Evolutionary conservation across 305 asterid species (phyloP).

Genomic region (Fraxinus floribunda): DNA sequence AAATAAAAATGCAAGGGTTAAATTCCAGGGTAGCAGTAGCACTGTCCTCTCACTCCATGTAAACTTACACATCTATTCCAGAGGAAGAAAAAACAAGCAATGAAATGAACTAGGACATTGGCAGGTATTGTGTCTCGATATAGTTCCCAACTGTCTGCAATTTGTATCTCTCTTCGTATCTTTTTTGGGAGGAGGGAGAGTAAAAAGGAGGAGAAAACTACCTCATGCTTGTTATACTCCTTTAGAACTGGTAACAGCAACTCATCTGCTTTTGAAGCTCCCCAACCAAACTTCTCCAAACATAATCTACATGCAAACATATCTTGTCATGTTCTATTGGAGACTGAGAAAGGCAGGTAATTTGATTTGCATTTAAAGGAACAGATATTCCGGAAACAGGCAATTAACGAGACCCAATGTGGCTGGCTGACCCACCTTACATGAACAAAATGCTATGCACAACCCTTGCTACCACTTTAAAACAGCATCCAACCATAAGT

Average conservation of each 20-base stretch:
- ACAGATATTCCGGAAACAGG: neutral
- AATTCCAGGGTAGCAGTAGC: neutral
- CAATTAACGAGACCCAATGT: neutral
- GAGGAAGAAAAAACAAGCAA: neutral
- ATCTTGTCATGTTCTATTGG: slow-evolving; percentile 14
- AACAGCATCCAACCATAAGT: neutral
- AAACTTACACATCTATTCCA: neutral
- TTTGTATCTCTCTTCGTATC: neutral
- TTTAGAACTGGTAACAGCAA: slow-evolving; percentile 79
- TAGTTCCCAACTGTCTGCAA: neutral
- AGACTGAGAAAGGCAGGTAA: slow-evolving; percentile 6
- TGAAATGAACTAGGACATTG: neutral
- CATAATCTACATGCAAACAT: slow-evolving; percentile 60
- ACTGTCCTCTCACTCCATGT: neutral
- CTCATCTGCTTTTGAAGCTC: slow-evolving; percentile 73
- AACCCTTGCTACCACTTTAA: neutral
- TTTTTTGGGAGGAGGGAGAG: neutral
- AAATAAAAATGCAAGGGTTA: neutral
- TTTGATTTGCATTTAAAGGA: neutral
- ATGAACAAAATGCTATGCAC: neutral
- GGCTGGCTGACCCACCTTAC: neutral
- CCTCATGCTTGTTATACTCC: slow-evolving; percentile 95
- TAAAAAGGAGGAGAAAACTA: slow-evolving; percentile 22
- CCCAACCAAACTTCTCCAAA: slow-evolving; percentile 97
- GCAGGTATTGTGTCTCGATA: neutral